phyloP scores from a whole-genome alignment of 2,329 filamentous ascomycete genomes.

The Amesomyces nigricolor region DNA sequence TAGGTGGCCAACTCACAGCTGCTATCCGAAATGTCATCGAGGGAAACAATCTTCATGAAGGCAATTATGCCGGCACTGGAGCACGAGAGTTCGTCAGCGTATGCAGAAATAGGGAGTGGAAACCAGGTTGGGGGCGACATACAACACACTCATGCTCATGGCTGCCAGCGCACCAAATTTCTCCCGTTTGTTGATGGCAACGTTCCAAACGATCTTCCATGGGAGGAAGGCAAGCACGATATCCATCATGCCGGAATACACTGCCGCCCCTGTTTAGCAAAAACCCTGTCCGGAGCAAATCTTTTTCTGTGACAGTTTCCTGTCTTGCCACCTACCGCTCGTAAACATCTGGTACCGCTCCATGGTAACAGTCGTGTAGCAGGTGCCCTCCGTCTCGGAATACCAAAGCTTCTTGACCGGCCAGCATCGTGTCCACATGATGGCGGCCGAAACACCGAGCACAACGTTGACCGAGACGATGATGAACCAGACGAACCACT shows the following conservation, averaged over 20 bases:
- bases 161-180: not conserved
- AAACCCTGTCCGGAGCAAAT: not conserved
- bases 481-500: conserved; percentile 26
- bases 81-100: not conserved
- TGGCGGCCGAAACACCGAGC: conserved; percentile 21
- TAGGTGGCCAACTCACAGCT: not conserved
- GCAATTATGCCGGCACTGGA: not conserved
- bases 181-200: not conserved
- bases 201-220: not conserved
- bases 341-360: conserved; percentile 30
- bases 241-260: conserved; percentile 22
- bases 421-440: conserved; percentile 29
- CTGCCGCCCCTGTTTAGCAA: conserved; percentile 3
- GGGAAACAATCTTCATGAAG: not conserved
- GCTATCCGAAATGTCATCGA: not conserved
- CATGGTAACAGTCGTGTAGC: conserved; percentile 27
- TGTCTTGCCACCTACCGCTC: conserved; percentile 12
- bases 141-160: not conserved
- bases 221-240: not conserved
- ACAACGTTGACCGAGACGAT: conserved; percentile 26
- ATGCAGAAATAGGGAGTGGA: no score
- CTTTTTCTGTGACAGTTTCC: not conserved
- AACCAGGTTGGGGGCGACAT: not conserved
- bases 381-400: conserved; percentile 24
- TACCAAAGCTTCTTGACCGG: conserved; percentile 29